Evolutionary conservation across 768 basidiomycete genomes (phyloP), one percentile per base, ranked within the genome.

Genomic region (Mrakia frigida): DNA sequence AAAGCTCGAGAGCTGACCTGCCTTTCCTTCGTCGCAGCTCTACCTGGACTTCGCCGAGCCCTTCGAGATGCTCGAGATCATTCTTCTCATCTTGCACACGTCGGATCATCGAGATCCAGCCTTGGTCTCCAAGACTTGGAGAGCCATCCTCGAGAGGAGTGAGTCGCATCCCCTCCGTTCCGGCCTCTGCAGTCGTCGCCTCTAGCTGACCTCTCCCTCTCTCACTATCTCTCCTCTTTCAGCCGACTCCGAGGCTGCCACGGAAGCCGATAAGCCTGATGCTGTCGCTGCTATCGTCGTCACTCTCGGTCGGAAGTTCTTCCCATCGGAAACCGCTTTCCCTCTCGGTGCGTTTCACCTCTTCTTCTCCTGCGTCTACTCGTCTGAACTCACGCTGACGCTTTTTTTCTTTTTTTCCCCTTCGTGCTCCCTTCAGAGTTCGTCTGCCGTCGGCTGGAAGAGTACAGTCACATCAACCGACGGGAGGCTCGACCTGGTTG

Each of bases 101-200:
- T 95, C 96, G 11, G 94, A 95, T 82, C 93, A 96, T 82, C 89
- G 90, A 6, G 93, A 98, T 79, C 90, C 92, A 76, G 87, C 86
- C 65, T 84, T 96, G 46, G 89, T 93, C 25, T 87, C 88, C 74
- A 89, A 91, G 5, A 93, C 95, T 23, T 98, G 96, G 96, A 90
- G 90, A 79, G 89, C 88, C 79, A 89, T 98, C 79, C 88, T 97
- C 78, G 89, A 92, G 70, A 89, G 91, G 78, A 88, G 94, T 92
- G 82, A 77, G 88, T 61, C 43, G 1, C 13, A 25, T 59, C 46
- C 7, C 37, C 53, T 4, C 16, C 37, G 0, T 50, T 50, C 18
- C 10, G 35, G 25, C 70, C 10, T 23, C 52, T 21, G 6, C 6
- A 21, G 39, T 37, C 70, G 35, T 59, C 56, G 52, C 53, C n/a